Evolutionary conservation across 148 eudicot species (phyloP), one percentile per base, ranked within the genome.

Genomic region (Polygonum maritimum): DNA sequence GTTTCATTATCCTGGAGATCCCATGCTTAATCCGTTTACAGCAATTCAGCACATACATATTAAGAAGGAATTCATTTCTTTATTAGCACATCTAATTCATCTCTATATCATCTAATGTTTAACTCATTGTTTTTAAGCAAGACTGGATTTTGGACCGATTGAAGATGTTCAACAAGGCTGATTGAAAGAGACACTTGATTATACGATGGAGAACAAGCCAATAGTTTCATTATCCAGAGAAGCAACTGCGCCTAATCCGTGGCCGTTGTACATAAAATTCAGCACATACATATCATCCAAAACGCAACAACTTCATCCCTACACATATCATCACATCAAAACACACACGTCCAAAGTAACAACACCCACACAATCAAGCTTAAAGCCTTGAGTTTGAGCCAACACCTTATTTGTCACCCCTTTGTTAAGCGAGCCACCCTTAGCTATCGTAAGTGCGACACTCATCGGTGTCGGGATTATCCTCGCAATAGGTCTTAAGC

Each of bases 361-460:
- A 58, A 22, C 47, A 26, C 31, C 31, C 31, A 26, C 31, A 76
- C 60, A 62, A 62, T 19, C 21, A 21, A 57, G 31, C 35, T 57
- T 26, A 26, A 26, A 62, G 5, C 9, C n/a, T 41, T 60, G 26
- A 76, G 65, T 10, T 41, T 60, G 26, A 76, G 65, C 38, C 19
- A 65, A 62, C 41, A 76, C 36, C 40, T 7, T 6, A 69, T 16
- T 15, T 2, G 14, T 10, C 14, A 1, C 69, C 71, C 41, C 52
- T 71, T 71, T 2, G 13, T n/a, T 45, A 44, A 14, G 19, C 49
- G 45, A 71, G 18, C n/a, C 9, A 71, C 15, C 54, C 74, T 72
- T 72, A 94, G 71, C 86, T 84, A 71, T 94, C 98, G 52, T 94
- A 92, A 16, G 98, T 91, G 57, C 96, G 94, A 81, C 98, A 94